Conservation (phyloP, 306 rosid genomes). For the Acacia acuminata region DNA sequence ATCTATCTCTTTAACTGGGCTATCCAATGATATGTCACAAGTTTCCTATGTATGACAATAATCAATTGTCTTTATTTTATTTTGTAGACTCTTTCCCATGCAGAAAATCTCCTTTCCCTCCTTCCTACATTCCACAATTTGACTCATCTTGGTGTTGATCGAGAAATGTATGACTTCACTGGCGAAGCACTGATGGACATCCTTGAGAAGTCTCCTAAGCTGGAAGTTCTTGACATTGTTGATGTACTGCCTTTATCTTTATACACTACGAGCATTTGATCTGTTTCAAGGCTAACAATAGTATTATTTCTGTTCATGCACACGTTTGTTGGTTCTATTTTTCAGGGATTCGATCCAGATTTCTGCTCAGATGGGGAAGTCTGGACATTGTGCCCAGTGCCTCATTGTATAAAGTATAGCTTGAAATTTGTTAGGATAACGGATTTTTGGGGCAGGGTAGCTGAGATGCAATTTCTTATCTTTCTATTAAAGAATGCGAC, state of each 20-base stretch:
- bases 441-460: background rate
- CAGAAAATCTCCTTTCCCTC: background rate
- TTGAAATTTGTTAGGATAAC: background rate
- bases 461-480: background rate
- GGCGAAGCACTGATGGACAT: background rate
- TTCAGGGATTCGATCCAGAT: background rate
- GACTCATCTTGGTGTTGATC: background rate
- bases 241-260: background rate
- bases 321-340: background rate
- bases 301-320: background rate
- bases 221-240: background rate
- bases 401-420: background rate
- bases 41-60: background rate
- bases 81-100: background rate
- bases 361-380: background rate
- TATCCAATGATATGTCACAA: background rate
- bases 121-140: slow-evolving; percentile 1
- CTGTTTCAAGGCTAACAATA: background rate
- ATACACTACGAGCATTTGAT: background rate
- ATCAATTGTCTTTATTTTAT: background rate
- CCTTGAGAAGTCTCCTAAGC: background rate
- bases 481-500: background rate
- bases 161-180: background rate
- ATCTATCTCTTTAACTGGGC: no score
- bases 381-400: background rate